A percentile compares a stretch with the other conserved stretches of the same genome.
Evolutionary conservation across 495 filamentous ascomycete species (phyloP).

Genomic region (Oleoguttula mirabilis): DNA sequence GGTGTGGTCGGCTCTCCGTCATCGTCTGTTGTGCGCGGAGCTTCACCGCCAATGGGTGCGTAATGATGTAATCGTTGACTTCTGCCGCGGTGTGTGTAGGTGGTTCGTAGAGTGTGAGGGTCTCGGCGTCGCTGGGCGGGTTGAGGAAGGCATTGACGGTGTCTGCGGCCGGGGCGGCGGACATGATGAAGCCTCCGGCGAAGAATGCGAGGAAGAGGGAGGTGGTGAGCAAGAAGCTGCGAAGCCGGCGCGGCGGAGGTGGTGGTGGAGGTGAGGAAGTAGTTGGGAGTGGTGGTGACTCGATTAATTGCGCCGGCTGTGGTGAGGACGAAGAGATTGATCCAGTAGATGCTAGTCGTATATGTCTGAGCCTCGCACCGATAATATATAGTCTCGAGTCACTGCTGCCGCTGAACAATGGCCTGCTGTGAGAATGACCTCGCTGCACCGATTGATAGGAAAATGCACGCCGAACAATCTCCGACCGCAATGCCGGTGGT

Average conservation of each 20-base stretch:
- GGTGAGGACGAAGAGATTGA: not conserved
- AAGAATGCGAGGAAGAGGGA: slow-evolving; percentile 33
- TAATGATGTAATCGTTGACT: slow-evolving; percentile 60
- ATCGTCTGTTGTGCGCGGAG: slow-evolving; percentile 58
- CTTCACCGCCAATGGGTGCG: slow-evolving; percentile 54
- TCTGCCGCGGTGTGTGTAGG: slow-evolving; percentile 45
- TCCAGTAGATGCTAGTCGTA: not conserved
- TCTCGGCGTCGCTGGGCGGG: slow-evolving; percentile 57
- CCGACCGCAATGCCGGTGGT: slow-evolving; percentile 14
- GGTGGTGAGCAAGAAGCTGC: slow-evolving; percentile 13
- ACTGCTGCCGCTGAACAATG: not conserved
- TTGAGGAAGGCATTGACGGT: slow-evolving; percentile 30
- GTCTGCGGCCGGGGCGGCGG: slow-evolving; percentile 36
- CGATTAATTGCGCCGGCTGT: not conserved
- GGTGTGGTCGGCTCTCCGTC: slow-evolving; percentile 69
- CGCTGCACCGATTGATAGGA: not conserved
- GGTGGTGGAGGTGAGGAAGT: slow-evolving; percentile 3
- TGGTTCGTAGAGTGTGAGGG: slow-evolving; percentile 53
- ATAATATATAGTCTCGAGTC: not conserved
- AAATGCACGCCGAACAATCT: slow-evolving; percentile 13
- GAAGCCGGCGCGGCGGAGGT: slow-evolving; percentile 2
- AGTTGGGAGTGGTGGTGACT: not conserved
- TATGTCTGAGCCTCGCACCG: not conserved
- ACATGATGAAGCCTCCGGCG: slow-evolving; percentile 44
- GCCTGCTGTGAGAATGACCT: not conserved